Evolutionary conservation across 139 green algal species (phyloP), one percentile per base, ranked within the genome.

Genomic region (Chlorella sorokiniana): DNA sequence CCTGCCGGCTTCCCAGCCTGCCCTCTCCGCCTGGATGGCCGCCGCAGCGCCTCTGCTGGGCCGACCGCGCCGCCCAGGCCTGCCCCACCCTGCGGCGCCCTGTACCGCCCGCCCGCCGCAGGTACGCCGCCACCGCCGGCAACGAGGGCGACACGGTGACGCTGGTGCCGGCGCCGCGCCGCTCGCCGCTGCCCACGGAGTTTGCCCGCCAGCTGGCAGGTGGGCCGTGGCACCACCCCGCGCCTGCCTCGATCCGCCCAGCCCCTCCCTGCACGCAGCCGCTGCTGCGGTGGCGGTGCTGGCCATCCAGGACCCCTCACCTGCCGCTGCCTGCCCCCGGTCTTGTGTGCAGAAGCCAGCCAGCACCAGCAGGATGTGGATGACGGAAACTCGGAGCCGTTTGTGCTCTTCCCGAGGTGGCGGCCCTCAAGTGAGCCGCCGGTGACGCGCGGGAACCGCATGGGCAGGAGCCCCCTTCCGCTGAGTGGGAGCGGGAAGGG

Each of bases 381-480:
- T 35, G 72, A 37, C 23, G 72, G 72, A 3, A 37, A 27, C 51
- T 35, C 72, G 0, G 52, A 37, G 23, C 51, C 72, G 37, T 79
- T 79, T 59, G n/a, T 79, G 22, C 52, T 79, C 8, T 79, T 79
- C 37, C 72, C 72, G 72, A 79, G 51, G 72, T 79, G 11, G 51
- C 51, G 22, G 56, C 56, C 18, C 56, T 65, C 56, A 29, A 31
- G 56, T 65, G n/a, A 65, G 56, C 16, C 14, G 48, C 48, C 11
- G 48, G 48, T 16, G 16, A 16, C 11, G 48, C 48, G 56, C 64
- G n/a, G 33, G 29, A 71, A 31, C 25, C 61, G 61, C 61, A 16
- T 38, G n/a, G n/a, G n/a, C n/a, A n/a, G n/a, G n/a, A n/a, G n/a
- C n/a, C n/a, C n/a, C n/a, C n/a, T n/a, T n/a, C n/a, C n/a, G n/a